Base-by-base conservation (phyloP, 2,329 filamentous ascomycete genomes). In the Aspergillus viridinutans region DNA sequence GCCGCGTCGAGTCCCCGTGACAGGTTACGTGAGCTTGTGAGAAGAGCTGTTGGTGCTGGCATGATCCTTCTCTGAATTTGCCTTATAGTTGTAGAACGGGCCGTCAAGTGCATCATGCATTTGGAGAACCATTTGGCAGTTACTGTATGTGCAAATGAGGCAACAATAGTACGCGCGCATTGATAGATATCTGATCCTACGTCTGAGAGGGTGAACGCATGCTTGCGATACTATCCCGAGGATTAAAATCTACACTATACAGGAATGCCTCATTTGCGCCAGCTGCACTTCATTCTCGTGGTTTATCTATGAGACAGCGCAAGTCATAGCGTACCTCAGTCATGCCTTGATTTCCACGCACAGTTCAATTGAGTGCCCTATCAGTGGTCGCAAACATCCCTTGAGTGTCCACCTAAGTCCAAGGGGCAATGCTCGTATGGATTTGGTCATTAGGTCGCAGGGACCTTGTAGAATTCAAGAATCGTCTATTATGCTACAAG, bases 401-500 rank as follows among this genome's bases (percentile, higher is more conserved):
- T 17, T 5, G 14, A 5, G 14, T 17, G 3, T 38, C 32, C 32
- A 38, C 14, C 17, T 14, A 38, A 38, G 2, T 7, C 5, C 6
- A 17, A 38, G 26, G 14, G 40, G 4, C 28, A 38, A 38, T 43
- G 20, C 28, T 26, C 35, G n/a, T 51, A 45, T 12, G 47, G 20
- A 26, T 47, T 35, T 48, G 32, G 53, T 60, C 47, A 56, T 35
- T 50, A 51, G 23, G 47, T 52, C 40, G 47, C 43, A 29, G 49
- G 52, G 55, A 62, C 58, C 61, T 64, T 56, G 60, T 53, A 59
- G 67, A 64, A 63, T 62, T 61, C 56, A 50, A 58, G 45, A 59
- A 51, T 56, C 54, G 60, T 68, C 67, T 67, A 68, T 63, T 66
- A 62, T 62, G 60, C 58, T 68, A 67, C 61, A 65, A 62, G 60